Percentiles rank a stretch among this genome's conserved stretches.
These are phyloP conservation scores for Colletotrichum cereale DNA, from an alignment of 2,329 filamentous ascomycete species.

Conservation along the genomic window DNA sequence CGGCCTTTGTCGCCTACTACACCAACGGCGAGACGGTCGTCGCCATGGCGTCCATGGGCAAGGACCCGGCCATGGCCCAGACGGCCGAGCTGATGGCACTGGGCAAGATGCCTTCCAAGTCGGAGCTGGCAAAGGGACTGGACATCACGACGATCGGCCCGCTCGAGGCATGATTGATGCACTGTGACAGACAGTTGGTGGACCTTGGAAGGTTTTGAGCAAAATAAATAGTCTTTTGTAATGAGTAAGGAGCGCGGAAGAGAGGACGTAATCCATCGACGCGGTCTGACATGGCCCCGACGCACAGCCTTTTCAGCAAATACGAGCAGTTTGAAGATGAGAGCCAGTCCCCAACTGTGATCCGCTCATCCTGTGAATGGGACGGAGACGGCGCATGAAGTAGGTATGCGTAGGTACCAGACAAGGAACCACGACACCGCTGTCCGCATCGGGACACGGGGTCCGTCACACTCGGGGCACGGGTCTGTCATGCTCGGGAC, in stretches of 20 bases:
- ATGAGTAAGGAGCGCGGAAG: background rate
- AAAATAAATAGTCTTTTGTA: background rate
- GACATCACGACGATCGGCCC: constrained; percentile 61
- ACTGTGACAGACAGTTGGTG: too few relatives aligned
- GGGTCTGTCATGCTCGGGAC: background rate
- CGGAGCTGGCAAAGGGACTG: constrained; percentile 74
- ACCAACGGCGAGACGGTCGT: constrained; percentile 87
- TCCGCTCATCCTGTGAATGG: background rate
- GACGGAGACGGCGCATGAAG: background rate
- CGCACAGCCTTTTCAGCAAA: background rate
- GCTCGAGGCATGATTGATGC: constrained; percentile 46
- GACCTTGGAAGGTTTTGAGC: too few relatives aligned
- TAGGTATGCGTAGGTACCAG: background rate
- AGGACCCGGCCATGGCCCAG: constrained; percentile 88
- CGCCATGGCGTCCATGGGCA: constrained; percentile 90
- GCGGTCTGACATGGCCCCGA: background rate
- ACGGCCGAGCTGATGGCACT: constrained; percentile 86
- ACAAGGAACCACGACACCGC: background rate
- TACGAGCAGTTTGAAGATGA: background rate
- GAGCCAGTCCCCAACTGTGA: background rate
- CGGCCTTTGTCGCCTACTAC: constrained; percentile 92
- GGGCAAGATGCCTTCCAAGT: constrained; percentile 86
- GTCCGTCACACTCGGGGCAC: background rate
- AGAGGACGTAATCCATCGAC: background rate
- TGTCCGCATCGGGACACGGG: background rate